Evolutionary conservation across 805 yeast genomes (phyloP), one percentile per base, ranked within the genome.

Genomic region (Saturnispora mendoncae): DNA sequence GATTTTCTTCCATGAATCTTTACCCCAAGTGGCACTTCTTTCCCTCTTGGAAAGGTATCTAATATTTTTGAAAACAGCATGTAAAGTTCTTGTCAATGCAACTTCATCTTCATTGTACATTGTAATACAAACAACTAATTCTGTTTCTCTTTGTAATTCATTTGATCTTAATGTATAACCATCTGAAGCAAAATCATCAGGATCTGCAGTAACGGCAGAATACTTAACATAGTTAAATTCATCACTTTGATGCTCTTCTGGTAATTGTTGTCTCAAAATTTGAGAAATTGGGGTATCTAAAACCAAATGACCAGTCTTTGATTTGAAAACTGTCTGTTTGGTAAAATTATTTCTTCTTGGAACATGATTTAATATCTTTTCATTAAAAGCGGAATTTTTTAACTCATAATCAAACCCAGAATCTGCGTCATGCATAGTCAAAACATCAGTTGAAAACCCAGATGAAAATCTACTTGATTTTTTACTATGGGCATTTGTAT

Each of bases 81-180:
- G 95, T 73, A 92, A 69, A 0, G 98, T 94, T 64, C 97, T 76
- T 1, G 97, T 85, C 58, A 92, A 77, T 3, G 94, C 74, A 41
- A 71, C 69, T 59, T 88, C 96, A 60, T 85, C 94, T 64, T 92
- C 99, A 55, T 92, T 92, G 66, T 90, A 92, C 97, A 92, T 90
- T 25, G 98, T 92, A 50, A 92, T 76, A 63, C 97, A 88, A 39
- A 92, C 75, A 34, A 84, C 87, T 29, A 92, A 66, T 63, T 94
- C 97, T 23, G 92, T 90, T 54, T 87, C 96, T 57, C 98, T 77
- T 50, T 84, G 85, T 57, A 78, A 74, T 48, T 85, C 90, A 6
- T 85, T 81, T 7, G 94, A 83, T 52, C 98, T 74, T 38, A 92
- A 65, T 2, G 88, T 79, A 62, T 88, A 92, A 0, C 97, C 97